Conservation (phyloP, 1,284 basidiomycete species). For the Trichosporon sp. region DNA sequence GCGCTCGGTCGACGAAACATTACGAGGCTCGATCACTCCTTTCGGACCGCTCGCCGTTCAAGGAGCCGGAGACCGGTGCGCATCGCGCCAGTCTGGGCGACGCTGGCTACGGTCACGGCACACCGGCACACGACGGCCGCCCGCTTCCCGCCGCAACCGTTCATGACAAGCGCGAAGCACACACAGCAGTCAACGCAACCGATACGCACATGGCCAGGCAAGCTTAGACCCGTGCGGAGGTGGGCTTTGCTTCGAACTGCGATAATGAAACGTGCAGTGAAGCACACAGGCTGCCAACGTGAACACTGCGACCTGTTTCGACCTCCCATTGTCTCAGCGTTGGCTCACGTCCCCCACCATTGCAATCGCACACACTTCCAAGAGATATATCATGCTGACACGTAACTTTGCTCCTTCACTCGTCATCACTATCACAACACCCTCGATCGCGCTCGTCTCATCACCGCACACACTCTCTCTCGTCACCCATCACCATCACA, state of each 20-base stretch:
- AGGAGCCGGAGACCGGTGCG: too few species aligned
- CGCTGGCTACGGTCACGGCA: too few species aligned
- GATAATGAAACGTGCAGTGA: slow-evolving; percentile 15
- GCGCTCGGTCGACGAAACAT: slow-evolving; percentile 5
- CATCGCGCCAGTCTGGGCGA: neutral
- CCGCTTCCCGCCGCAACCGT: neutral
- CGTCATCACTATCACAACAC: neutral
- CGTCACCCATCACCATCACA: neutral
- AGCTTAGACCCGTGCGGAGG: neutral
- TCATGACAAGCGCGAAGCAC: neutral
- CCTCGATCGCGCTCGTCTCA: neutral
- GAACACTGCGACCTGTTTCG: slow-evolving; percentile 3
- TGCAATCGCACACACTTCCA: neutral
- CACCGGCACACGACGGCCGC: neutral
- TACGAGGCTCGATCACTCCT: neutral
- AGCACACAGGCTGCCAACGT: slow-evolving; percentile 2
- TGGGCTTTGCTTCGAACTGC: neutral
- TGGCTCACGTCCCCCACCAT: neutral
- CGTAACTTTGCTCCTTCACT: neutral
- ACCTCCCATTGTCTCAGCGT: slow-evolving; percentile 10
- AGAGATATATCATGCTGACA: slow-evolving; percentile 16
- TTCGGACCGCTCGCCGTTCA: neutral
- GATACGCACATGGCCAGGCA: neutral
- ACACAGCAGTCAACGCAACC: neutral
- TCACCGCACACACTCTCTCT: neutral